Base-by-base conservation (phyloP, 2,329 filamentous ascomycete species). In the Epichloe gansuensis region DNA sequence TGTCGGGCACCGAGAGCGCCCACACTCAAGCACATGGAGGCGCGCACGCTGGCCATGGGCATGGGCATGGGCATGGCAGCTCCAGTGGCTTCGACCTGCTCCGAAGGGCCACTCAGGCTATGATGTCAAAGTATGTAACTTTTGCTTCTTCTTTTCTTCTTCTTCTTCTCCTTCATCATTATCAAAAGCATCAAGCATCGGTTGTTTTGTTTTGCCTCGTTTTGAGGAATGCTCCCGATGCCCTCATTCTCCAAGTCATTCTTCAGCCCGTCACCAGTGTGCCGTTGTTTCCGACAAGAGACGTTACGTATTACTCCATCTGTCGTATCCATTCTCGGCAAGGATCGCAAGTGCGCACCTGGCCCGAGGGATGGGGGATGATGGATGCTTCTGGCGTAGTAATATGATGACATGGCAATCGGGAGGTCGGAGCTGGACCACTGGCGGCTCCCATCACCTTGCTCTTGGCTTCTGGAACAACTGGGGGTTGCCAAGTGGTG, bases 111-210 rank as follows among this genome's bases (percentile, higher is more conserved):
- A 82, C 78, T n/a, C 77, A 81, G 61, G 75, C 74, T 59, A 76
- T 81, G 74, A 78, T 82, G 75, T 80, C 77, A 68, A 81, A 70
- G 77, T 80, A 74, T 64, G 77, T 74, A 53, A 47, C 31, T 38
- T 53, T 52, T 51, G 15, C 51, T 15, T 51, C 12, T 7, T 35
- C 36, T 36, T 41, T 36, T 39, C 35, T 50, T 45, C n/a, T 34
- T 27, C 7, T 9, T 34, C 27, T 31, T 31, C 27, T 31, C 3
- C 25, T 25, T 25, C 12, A 42, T 42, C 21, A 5, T 21, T 21
- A 21, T 13, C 4, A 39, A 6, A 39, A n/a, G 12, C 36, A 39
- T 39, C 36, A 5, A 27, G 27, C 27, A 27, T 27, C 7, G 27
- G 27, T 4, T 31, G 27, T 4, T 31, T 11, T 31, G 27, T 9